phyloP scores from a whole-genome alignment of 73 alveolate genomes.

The Tetrahymena thermophila region DNA sequence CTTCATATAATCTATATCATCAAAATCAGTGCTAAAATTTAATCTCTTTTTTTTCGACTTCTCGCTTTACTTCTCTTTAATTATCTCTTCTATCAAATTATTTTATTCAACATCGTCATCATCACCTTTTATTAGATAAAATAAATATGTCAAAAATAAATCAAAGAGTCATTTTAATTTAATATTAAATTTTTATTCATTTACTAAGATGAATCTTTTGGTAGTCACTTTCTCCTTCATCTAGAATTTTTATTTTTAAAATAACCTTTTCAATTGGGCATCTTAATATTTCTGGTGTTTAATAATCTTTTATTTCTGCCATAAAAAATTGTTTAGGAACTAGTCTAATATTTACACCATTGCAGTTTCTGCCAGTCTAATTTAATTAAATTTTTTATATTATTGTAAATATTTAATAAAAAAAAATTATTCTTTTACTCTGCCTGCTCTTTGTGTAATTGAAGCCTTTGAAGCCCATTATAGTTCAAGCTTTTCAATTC shows the following conservation, averaged over 20 bases:
- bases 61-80: background rate
- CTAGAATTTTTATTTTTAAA: constrained; percentile 77
- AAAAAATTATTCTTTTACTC: constrained; percentile 22
- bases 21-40: background rate
- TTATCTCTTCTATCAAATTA: background rate
- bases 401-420: too few relatives aligned
- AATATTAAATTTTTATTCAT: background rate
- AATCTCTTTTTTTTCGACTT: background rate
- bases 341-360: constrained; percentile 82
- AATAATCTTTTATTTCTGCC: constrained; percentile 65
- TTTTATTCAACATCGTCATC: background rate
- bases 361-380: constrained; percentile 52
- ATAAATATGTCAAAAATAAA: background rate
- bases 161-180: background rate
- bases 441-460: constrained; percentile 90
- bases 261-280: constrained; percentile 95
- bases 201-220: background rate
- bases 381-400: background rate
- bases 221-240: constrained; percentile 27
- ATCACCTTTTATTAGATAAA: background rate
- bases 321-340: constrained; percentile 68
- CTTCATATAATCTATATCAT: background rate
- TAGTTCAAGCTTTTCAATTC: constrained; percentile 73
- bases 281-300: constrained; percentile 91
- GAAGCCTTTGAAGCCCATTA: constrained; percentile 94